Percentiles rank a stretch among this genome's conserved stretches.
Evolutionary conservation across 768 basidiomycete genomes (phyloP).

Genomic region (Lactarius trivialis): DNA sequence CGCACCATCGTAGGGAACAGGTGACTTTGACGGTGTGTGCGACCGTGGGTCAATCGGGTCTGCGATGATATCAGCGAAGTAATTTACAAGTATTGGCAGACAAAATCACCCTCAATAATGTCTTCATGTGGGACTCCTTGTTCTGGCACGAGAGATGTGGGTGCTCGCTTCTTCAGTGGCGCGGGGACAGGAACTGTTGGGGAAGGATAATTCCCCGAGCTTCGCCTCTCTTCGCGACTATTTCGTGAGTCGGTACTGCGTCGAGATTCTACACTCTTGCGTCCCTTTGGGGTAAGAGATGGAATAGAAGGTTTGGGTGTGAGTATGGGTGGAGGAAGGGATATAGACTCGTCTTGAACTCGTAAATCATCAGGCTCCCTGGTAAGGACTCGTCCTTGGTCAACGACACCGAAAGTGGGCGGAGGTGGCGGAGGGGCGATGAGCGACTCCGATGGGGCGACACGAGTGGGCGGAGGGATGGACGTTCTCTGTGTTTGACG

Average conservation of each 20-base stretch:
- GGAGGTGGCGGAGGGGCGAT: slow-evolving; percentile 6
- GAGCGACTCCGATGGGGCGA: background rate
- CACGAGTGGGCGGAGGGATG: slow-evolving; percentile 13
- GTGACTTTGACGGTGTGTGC: slow-evolving; percentile 42
- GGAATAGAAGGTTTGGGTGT: slow-evolving; percentile 3
- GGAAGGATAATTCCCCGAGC: slow-evolving; percentile 1
- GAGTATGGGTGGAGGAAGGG: background rate
- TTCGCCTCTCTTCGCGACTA: slow-evolving; percentile 10
- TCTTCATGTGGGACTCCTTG: slow-evolving; percentile 23
- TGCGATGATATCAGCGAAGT: slow-evolving; percentile 26
- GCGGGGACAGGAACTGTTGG: background rate
- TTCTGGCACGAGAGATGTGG: slow-evolving; percentile 12
- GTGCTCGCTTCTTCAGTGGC: slow-evolving; percentile 10
- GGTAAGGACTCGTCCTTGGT: slow-evolving; percentile 8
- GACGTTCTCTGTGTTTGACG: slow-evolving; percentile 16
- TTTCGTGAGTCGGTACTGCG: slow-evolving; percentile 6
- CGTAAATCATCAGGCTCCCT: slow-evolving; percentile 8
- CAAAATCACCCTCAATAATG: slow-evolving; percentile 37
- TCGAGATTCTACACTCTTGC: slow-evolving; percentile 15
- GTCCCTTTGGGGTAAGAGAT: slow-evolving; percentile 12
- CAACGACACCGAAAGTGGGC: background rate
- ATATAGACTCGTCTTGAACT: slow-evolving; percentile 1
- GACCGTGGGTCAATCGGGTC: slow-evolving; percentile 67
- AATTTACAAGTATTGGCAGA: background rate
- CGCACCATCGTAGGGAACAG: background rate